These are phyloP conservation scores for Manihot esculenta DNA, from an alignment of 441 rosid species.

Conservation along the genomic window DNA sequence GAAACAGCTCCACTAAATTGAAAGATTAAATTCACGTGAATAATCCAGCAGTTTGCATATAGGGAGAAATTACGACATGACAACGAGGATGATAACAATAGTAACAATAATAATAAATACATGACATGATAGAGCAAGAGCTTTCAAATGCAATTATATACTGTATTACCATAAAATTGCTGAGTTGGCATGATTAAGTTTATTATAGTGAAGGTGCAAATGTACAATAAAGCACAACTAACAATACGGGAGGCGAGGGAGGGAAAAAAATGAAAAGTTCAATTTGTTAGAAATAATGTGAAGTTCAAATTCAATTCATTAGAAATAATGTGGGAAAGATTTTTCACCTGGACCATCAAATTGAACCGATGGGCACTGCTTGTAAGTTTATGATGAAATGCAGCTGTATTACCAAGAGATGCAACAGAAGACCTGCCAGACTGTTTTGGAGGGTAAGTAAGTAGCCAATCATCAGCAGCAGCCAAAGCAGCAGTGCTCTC, in stretches of 20 bases:
- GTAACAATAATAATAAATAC: no score
- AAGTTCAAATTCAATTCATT: background rate
- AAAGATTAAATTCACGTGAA: slow-evolving; percentile 5
- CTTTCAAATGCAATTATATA: no score
- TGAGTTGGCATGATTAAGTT: no score
- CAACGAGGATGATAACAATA: no score
- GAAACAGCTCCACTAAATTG: background rate
- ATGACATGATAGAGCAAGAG: no score
- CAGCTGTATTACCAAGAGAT: slow-evolving; percentile 42
- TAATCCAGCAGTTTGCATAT: background rate
- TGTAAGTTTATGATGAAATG: slow-evolving; percentile 86
- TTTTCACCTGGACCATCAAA: slow-evolving; percentile 95
- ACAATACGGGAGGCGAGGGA: background rate
- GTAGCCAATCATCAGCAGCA: slow-evolving; percentile 99
- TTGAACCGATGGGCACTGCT: slow-evolving; percentile 97
- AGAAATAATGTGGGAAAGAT: slow-evolving; percentile 10
- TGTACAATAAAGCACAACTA: background rate
- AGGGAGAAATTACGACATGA: no score
- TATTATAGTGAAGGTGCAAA: no score
- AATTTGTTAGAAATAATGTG: background rate
- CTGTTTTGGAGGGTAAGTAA: slow-evolving; percentile 73
- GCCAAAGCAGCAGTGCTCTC: slow-evolving; percentile 98
- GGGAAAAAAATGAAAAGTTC: background rate
- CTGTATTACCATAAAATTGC: no score
- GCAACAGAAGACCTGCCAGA: slow-evolving; percentile 54